phyloP scores from a whole-genome alignment of 2,329 filamentous ascomycete species.

The Ceratocystis alfenasii region DNA sequence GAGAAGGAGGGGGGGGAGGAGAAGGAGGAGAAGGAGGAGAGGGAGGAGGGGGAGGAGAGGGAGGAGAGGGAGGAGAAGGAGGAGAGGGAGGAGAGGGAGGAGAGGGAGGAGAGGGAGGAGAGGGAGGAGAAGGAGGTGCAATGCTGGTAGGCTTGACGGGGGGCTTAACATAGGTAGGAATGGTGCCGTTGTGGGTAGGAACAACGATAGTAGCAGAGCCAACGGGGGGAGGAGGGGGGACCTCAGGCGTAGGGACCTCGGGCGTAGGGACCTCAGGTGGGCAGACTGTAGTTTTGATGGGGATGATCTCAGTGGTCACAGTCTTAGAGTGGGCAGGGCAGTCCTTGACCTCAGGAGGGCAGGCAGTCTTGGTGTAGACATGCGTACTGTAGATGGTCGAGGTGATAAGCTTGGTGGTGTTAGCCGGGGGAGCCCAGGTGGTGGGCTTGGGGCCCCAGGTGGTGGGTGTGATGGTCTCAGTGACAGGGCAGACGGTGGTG shows the following conservation, averaged over 20 bases:
- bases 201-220: background rate
- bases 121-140: background rate
- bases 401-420: slow-evolving; percentile 25
- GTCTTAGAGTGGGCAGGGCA: slow-evolving; percentile 40
- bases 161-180: slow-evolving; percentile 2
- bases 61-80: no score
- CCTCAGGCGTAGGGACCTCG: background rate
- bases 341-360: slow-evolving; percentile 48
- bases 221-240: background rate
- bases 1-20: no score
- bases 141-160: background rate
- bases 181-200: slow-evolving; percentile 23
- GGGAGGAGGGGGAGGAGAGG: no score
- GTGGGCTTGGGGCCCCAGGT: background rate
- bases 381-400: slow-evolving; percentile 45
- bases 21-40: no score
- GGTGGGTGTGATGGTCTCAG: slow-evolving; percentile 4
- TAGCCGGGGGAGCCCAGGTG: background rate
- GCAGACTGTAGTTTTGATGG: slow-evolving; percentile 34
- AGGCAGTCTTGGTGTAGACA: slow-evolving; percentile 50
- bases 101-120: no score
- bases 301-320: slow-evolving; percentile 30
- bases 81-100: no score
- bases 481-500: slow-evolving; percentile 12
- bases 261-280: slow-evolving; percentile 23